A percentile compares a stretch with the other conserved stretches of the same genome.
These are phyloP conservation scores for Golubevia pallescens DNA, from an alignment of 1,284 basidiomycete species.

Conservation along the genomic window DNA sequence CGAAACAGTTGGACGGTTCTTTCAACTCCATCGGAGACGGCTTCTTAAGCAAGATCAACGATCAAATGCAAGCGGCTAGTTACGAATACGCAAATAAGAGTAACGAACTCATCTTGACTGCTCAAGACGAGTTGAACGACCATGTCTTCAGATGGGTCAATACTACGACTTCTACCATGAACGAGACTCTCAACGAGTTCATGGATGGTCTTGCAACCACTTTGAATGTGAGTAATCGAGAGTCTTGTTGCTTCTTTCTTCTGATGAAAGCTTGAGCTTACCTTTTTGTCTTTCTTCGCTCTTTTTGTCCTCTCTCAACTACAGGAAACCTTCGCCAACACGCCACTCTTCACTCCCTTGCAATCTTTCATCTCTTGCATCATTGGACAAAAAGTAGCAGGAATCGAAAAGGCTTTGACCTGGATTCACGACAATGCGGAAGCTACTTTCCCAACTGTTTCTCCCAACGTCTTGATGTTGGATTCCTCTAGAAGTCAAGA, in stretches of 20 bases:
- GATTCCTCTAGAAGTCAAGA: slow-evolving; percentile 9
- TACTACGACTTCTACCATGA: slow-evolving; percentile 84
- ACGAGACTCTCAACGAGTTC: slow-evolving; percentile 69
- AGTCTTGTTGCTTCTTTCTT: too few relatives aligned
- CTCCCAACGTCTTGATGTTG: slow-evolving; percentile 32
- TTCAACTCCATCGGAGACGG: slow-evolving; percentile 71
- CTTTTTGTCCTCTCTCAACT: background rate
- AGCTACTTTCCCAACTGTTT: too few relatives aligned
- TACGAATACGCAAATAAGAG: slow-evolving; percentile 76
- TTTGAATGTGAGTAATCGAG: slow-evolving; percentile 15
- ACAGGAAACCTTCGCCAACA: slow-evolving; percentile 74
- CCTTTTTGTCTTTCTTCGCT: background rate
- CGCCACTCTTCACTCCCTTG: slow-evolving; percentile 29
- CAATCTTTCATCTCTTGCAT: slow-evolving; percentile 70
- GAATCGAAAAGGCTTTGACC: slow-evolving; percentile 83
- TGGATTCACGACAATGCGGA: slow-evolving; percentile 91
- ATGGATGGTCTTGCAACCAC: slow-evolving; percentile 65
- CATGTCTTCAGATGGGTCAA: slow-evolving; percentile 94
- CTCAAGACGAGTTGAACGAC: slow-evolving; percentile 80
- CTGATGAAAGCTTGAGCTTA: background rate
- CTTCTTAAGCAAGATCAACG: slow-evolving; percentile 78
- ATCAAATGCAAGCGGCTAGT: slow-evolving; percentile 79
- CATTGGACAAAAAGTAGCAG: slow-evolving; percentile 84
- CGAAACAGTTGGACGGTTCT: background rate
- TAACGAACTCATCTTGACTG: slow-evolving; percentile 74